Percentiles rank a stretch among this genome's conserved stretches.
Evolutionary conservation across 2,329 filamentous ascomycete species (phyloP).

Genomic region (Myriosclerotinia duriaeana): DNA sequence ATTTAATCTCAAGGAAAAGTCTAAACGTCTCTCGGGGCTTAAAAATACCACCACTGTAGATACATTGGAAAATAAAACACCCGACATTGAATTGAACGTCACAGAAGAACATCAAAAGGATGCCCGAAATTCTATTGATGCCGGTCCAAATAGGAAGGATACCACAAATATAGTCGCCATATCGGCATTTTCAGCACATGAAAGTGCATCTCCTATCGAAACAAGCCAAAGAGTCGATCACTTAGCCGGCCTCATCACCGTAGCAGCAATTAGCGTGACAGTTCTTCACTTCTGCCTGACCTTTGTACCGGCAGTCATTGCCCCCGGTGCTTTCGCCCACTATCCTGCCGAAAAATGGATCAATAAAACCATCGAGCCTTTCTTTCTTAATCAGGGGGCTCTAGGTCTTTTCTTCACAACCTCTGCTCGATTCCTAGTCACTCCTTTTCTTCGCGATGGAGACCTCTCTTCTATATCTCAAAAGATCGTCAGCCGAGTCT

Average conservation of each 20-base stretch:
- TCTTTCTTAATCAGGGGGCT: slow-evolving; percentile 49
- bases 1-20: background rate
- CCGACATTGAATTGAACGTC: background rate
- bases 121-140: background rate
- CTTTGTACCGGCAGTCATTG: slow-evolving; percentile 43
- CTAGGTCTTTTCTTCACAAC: slow-evolving; percentile 51
- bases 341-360: slow-evolving; percentile 45
- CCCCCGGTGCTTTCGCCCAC: slow-evolving; percentile 39
- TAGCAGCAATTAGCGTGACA: slow-evolving; percentile 48
- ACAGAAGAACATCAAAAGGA: background rate
- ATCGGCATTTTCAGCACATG: slow-evolving; percentile 12
- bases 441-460: slow-evolving; percentile 46
- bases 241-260: slow-evolving; percentile 47
- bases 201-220: background rate
- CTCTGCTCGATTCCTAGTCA: slow-evolving; percentile 48
- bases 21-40: background rate
- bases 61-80: background rate
- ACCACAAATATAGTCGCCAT: background rate
- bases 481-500: slow-evolving; percentile 46
- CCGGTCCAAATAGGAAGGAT: background rate
- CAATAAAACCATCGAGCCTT: slow-evolving; percentile 46
- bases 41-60: background rate
- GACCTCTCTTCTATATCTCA: slow-evolving; percentile 47
- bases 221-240: slow-evolving; percentile 44
- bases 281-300: slow-evolving; percentile 48